phyloP scores from a whole-genome alignment of 1,284 basidiomycete species.

The Tylopilus orsonianus region DNA sequence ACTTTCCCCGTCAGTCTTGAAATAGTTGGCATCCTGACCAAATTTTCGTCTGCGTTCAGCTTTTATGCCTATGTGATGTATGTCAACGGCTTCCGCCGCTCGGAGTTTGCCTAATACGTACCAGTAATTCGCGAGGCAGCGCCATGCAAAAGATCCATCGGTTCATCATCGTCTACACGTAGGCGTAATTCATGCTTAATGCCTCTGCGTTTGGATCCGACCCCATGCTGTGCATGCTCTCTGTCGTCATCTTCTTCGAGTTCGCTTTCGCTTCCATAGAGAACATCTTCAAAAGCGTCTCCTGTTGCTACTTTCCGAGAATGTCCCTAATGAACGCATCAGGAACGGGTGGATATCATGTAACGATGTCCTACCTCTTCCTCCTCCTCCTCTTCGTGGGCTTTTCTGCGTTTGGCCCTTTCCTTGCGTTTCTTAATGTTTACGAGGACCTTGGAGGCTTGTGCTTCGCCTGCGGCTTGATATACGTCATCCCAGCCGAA shows the following conservation, averaged over 20 bases:
- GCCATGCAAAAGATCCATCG: slow-evolving; percentile 92
- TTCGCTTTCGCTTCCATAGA: slow-evolving; percentile 93
- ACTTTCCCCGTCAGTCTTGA: slow-evolving; percentile 83
- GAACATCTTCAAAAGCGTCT: slow-evolving; percentile 92
- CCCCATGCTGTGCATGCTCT: slow-evolving; percentile 34
- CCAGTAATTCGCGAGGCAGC: slow-evolving; percentile 77
- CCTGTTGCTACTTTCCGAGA: slow-evolving; percentile 57
- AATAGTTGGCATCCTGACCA: slow-evolving; percentile 82
- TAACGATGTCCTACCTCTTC: slow-evolving; percentile 39
- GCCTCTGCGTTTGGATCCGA: slow-evolving; percentile 39
- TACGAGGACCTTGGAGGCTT: slow-evolving; percentile 64
- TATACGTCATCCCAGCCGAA: slow-evolving; percentile 90
- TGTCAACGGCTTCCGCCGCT: slow-evolving; percentile 7
- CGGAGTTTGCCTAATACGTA: slow-evolving; percentile 39
- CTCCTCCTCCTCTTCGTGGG: slow-evolving; percentile 49
- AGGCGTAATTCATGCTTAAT: slow-evolving; percentile 58
- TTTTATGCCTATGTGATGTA: slow-evolving; percentile 45
- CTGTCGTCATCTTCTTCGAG: slow-evolving; percentile 76
- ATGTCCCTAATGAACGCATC: slow-evolving; percentile 34
- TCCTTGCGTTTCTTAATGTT: slow-evolving; percentile 62
- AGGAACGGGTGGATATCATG: slow-evolving; percentile 3
- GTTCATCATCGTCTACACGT: slow-evolving; percentile 88
- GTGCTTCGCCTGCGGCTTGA: slow-evolving; percentile 71
- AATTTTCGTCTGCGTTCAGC: slow-evolving; percentile 66
- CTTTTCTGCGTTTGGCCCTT: slow-evolving; percentile 79